Evolutionary conservation across 2,329 filamentous ascomycete species (phyloP).

Genomic region (Fusarium sambucinum): DNA sequence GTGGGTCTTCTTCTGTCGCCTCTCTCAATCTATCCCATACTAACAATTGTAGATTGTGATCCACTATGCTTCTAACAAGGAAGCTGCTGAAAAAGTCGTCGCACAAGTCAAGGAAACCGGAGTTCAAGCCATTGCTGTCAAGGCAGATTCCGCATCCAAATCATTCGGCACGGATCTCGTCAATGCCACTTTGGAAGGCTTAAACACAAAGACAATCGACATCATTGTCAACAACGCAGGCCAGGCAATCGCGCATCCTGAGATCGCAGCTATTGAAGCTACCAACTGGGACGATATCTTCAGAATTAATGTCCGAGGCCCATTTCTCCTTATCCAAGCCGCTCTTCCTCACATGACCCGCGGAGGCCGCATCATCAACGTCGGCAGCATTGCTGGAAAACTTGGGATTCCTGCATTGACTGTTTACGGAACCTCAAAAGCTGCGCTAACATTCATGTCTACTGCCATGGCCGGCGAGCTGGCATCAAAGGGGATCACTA

Average conservation of each 20-base stretch:
- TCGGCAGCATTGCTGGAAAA: slow-evolving; percentile 51
- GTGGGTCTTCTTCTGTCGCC: accelerated
- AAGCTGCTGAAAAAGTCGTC: background rate
- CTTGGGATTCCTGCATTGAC: slow-evolving; percentile 48
- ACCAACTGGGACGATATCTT: slow-evolving; percentile 14
- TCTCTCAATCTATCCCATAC: accelerated
- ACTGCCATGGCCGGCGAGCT: slow-evolving; percentile 14
- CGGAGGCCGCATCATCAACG: slow-evolving; percentile 52
- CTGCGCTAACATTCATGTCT: slow-evolving; percentile 37
- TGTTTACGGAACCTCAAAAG: slow-evolving; percentile 53
- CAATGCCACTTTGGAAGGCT: background rate
- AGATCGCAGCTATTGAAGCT: slow-evolving; percentile 6
- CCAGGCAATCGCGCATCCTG: slow-evolving; percentile 28
- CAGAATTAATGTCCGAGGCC: slow-evolving; percentile 36
- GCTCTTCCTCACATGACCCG: slow-evolving; percentile 47
- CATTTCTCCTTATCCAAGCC: slow-evolving; percentile 51
- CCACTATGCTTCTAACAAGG: slow-evolving; percentile 10
- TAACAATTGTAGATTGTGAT: background rate
- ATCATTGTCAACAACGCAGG: slow-evolving; percentile 24
- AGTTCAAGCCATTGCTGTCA: slow-evolving; percentile 3
- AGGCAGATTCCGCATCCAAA: slow-evolving; percentile 4
- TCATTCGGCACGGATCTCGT: slow-evolving; percentile 7
- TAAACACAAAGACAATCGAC: slow-evolving; percentile 9
- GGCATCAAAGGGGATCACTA: slow-evolving; percentile 14
- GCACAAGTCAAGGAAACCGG: background rate